Base-by-base conservation (phyloP, 2,329 filamentous ascomycete genomes). In the Leptographium radiaticola region DNA sequence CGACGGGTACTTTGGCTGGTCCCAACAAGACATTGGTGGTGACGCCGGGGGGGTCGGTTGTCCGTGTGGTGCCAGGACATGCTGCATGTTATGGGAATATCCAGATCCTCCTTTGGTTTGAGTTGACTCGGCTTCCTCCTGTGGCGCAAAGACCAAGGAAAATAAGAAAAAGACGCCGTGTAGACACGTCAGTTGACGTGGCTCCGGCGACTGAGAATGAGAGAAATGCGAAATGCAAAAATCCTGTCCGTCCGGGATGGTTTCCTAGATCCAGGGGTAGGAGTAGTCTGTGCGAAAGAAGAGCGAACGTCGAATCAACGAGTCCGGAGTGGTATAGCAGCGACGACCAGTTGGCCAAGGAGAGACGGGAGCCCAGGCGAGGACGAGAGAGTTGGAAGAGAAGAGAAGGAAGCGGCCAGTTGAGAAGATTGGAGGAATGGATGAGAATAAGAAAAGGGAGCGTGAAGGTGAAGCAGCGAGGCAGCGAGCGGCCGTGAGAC, bases 21-120 rank as follows among this genome's bases (percentile, higher is more conserved):
- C 74, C 70, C 65, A 66, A 39, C 65, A 66, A 39, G 77, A 75
- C 56, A 70, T 25, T 25, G 25, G 69, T 56, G 77, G 77, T 59
- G 77, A 80, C 56, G 75, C 73, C 63, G 77, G 77, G 60, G 77
- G 77, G 60, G 76, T 79, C 62, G 75, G 76, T 67, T 78, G 76
- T 69, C 76, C 75, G 67, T 70, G 77, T 59, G 61, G 48, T 51
- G 66, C 70, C 68, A 72, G 70, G 70, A 76, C 75, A 74, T 79
- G 73, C 72, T 79, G 76, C 77, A 80, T 80, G 69, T 68, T 79
- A 72, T 68, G 62, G 61, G 64, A 63, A 34, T 20, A 36, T 58
- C 61, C 57, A 57, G 57, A 54, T 60, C 55, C 56, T 43, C 31
- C 36, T 18, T 18, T 12, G n/a, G 16, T 38, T 33, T 20, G 12